A percentile compares a stretch with the other conserved stretches of the same genome.
Conservation (phyloP, 352 stramenopile genomes). For the Phytopythium vexans region DNA sequence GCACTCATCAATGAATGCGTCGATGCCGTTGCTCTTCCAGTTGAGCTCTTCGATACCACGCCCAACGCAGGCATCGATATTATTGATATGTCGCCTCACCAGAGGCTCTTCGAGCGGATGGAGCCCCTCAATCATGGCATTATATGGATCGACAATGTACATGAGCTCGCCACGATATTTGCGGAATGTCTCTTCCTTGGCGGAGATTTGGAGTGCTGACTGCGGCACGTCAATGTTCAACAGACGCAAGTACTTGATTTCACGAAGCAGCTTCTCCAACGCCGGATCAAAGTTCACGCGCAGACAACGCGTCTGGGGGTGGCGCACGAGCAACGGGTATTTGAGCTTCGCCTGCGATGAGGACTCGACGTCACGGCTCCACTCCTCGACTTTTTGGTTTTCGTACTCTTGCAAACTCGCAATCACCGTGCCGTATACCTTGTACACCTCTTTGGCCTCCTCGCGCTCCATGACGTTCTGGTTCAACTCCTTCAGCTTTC, state of each 20-base stretch:
- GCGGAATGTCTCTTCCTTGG: constrained; percentile 94
- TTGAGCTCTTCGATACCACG: constrained; percentile 94
- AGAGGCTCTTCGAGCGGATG: constrained; percentile 97
- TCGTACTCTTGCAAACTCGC: constrained; percentile 97
- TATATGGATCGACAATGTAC: constrained; percentile 98
- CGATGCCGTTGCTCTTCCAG: constrained; percentile 93
- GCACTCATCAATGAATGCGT: constrained; percentile 94
- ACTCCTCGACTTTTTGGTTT: constrained; percentile 96
- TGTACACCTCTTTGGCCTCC: constrained; percentile 98
- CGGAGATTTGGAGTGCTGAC: constrained; percentile 94
- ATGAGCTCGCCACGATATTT: constrained; percentile 96
- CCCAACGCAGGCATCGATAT: constrained; percentile 94
- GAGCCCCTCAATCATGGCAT: constrained; percentile 95
- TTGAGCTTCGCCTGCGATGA: constrained; percentile 96
- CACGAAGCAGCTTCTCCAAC: constrained; percentile 94
- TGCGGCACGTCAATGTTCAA: constrained; percentile 94
- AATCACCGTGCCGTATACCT: constrained; percentile 96
- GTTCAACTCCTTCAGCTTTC: constrained; percentile 95
- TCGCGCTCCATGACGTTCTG: constrained; percentile 97
- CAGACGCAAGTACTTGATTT: constrained; percentile 98
- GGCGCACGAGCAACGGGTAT: constrained; percentile 90
- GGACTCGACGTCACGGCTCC: constrained; percentile 93
- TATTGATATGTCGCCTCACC: constrained; percentile 93
- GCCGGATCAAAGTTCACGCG: constrained; percentile 97
- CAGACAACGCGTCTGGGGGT: constrained; percentile 88